Evolutionary conservation across 164 flowering plant species (phyloP), one percentile per base, ranked within the genome.

Genomic region (Buxus sempervirens): DNA sequence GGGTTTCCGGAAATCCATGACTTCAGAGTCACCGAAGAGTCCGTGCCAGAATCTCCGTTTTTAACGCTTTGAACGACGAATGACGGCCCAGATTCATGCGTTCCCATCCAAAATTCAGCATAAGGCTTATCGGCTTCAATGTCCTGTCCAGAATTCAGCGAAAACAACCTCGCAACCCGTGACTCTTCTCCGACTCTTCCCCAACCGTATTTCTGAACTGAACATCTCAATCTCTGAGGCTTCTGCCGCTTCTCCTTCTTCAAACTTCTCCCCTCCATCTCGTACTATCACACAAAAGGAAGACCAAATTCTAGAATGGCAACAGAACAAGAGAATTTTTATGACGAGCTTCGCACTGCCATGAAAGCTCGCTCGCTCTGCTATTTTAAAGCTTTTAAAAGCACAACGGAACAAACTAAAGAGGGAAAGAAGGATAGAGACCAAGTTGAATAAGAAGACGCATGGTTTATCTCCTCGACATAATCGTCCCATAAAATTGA

Each of bases 181-280:
- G 94, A 86, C 42, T 84, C 82, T 9, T 22, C 54, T 15, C 97
- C 96, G 1, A 58, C 24, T 25, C 57, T 64, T 0, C 98, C 98
- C 96, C 98, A 94, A 58, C 85, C 95, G 67, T 91, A 90, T 62
- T 79, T 82, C 79, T 88, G 81, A 2, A 94, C 96, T 0, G 78
- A 77, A 61, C 96, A 85, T 59, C 74, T 76, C 60, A 94, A 81
- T 36, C 76, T 80, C 64, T 61, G 74, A 4, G 82, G 69, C 63
- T 51, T 80, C 64, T 61, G 74, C 2, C 81, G 69, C 63, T 51
- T 45, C 51, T 45, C 18, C 51, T 45, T 45, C 51, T 45, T 45
- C 51, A 15, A 45, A 45, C 51, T 45, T 15, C 51, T 45, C 51
- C 54, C 65, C 25, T 36, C 74, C 61, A 55, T 42, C 19, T 62